Evolutionary conservation across 2,329 filamentous ascomycete genomes (phyloP).

Genomic region (Aspergillus uvarum): DNA sequence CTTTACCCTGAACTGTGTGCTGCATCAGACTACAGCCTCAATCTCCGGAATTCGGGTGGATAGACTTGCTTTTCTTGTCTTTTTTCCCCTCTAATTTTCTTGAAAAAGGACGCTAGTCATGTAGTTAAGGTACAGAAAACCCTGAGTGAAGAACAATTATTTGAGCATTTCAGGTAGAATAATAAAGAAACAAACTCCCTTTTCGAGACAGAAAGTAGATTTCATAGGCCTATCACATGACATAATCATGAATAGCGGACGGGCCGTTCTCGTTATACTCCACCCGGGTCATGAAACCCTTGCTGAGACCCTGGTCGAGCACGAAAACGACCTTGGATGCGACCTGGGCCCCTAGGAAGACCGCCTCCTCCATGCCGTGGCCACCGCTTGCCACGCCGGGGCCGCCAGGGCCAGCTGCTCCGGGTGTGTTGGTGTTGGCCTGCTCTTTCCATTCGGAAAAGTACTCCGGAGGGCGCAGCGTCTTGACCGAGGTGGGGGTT

Average conservation of each 20-base stretch:
- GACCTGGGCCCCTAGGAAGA: constrained; percentile 84
- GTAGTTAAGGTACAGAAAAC: not conserved
- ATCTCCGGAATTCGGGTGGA: too few relatives aligned
- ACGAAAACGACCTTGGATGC: constrained; percentile 75
- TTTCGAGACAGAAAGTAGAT: not conserved
- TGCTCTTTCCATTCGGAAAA: constrained; percentile 88
- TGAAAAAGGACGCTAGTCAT: not conserved
- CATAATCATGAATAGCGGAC: constrained; percentile 60
- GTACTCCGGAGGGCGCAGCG: constrained; percentile 75
- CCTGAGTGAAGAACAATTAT: not conserved
- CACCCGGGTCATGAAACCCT: constrained; percentile 67
- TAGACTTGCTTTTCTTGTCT: too few relatives aligned
- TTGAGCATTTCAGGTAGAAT: not conserved
- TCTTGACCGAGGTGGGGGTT: constrained; percentile 81
- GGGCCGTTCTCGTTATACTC: constrained; percentile 69
- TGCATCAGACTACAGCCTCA: too few relatives aligned
- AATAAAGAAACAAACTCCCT: not conserved
- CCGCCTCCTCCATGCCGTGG: constrained; percentile 70
- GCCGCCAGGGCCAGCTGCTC: constrained; percentile 45
- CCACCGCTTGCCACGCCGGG: constrained; percentile 25
- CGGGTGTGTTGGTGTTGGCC: constrained; percentile 38
- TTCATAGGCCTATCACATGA: constrained; percentile 32
- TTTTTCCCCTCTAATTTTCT: too few relatives aligned
- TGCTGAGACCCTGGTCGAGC: constrained; percentile 63
- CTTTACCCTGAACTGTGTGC: too few relatives aligned